Conservation (phyloP, 495 filamentous ascomycete species). For the Tuber umbilicatum region DNA sequence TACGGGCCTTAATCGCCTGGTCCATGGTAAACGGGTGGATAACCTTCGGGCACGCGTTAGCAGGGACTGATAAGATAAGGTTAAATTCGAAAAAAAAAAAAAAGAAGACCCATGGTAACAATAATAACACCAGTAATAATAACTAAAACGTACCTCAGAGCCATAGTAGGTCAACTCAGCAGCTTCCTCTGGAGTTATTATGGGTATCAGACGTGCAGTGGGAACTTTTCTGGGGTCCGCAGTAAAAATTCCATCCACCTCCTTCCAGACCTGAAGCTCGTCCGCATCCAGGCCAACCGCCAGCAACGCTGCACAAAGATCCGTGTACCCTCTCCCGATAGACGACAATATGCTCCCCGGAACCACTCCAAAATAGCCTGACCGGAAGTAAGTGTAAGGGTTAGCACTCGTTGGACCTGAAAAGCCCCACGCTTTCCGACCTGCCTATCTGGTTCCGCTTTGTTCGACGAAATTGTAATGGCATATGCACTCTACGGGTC, state of each 20-base stretch:
- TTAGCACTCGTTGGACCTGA: not conserved
- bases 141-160: constrained; percentile 51
- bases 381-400: not conserved
- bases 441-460: not conserved
- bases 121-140: not conserved
- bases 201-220: constrained; percentile 65
- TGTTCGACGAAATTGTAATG: not conserved
- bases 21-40: constrained; percentile 99
- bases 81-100: not conserved
- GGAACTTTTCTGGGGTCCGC: constrained; percentile 84
- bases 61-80: not conserved
- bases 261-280: constrained; percentile 89
- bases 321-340: constrained; percentile 81
- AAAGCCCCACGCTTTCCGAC: not conserved
- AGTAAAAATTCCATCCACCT: constrained; percentile 86
- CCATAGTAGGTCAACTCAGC: constrained; percentile 90
- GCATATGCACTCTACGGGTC: not conserved
- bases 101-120: not conserved
- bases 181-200: constrained; percentile 80
- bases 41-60: constrained; percentile 49
- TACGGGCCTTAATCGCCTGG: constrained; percentile 81
- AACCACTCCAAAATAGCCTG: constrained; percentile 79
- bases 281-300: constrained; percentile 70
- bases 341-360: constrained; percentile 57
- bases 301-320: constrained; percentile 76